These are phyloP conservation scores for Teunomyces funiuensis DNA, from an alignment of 805 yeast species.

Conservation along the genomic window DNA sequence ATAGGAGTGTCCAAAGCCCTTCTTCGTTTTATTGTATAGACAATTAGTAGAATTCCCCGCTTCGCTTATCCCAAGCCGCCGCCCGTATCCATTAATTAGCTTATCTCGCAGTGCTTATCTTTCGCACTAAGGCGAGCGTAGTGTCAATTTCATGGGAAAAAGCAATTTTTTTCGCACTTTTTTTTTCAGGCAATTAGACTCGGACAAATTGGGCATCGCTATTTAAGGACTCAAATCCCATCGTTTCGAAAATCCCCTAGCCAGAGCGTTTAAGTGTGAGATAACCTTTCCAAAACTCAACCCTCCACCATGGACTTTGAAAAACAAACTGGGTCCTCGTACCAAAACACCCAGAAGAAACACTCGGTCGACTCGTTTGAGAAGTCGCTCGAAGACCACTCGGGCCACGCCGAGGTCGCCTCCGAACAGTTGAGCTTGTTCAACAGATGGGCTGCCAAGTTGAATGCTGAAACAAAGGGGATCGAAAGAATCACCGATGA, in stretches of 20 bases:
- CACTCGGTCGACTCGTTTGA: conserved; percentile 25
- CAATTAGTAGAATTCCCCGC: too few species aligned
- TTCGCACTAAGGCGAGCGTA: conserved; percentile 1
- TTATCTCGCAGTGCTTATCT: conserved; percentile 2
- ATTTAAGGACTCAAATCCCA: neutral
- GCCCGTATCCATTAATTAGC: neutral
- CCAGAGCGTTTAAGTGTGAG: too few species aligned
- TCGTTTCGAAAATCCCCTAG: neutral
- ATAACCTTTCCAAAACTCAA: conserved; percentile 8
- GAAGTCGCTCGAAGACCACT: conserved; percentile 22
- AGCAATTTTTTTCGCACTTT: conserved; percentile 3
- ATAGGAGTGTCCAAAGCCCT: too few species aligned
- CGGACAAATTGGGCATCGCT: conserved; percentile 6
- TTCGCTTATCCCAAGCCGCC: neutral
- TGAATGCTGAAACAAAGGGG: conserved; percentile 59
- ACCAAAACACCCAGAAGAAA: conserved; percentile 17
- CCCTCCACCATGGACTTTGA: conserved; percentile 5
- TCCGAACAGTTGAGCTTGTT: conserved; percentile 25
- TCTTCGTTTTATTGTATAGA: too few species aligned
- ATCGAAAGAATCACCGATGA: conserved; percentile 79
- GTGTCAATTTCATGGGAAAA: conserved; percentile 2
- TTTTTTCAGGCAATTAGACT: conserved; percentile 5
- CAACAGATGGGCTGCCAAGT: conserved; percentile 31
- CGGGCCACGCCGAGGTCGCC: conserved; percentile 27
- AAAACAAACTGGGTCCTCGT: conserved; percentile 7